Evolutionary conservation across 192 early-diverging fungal species (phyloP), one percentile per base, ranked within the genome.

Genomic region (Podila clonocystis): DNA sequence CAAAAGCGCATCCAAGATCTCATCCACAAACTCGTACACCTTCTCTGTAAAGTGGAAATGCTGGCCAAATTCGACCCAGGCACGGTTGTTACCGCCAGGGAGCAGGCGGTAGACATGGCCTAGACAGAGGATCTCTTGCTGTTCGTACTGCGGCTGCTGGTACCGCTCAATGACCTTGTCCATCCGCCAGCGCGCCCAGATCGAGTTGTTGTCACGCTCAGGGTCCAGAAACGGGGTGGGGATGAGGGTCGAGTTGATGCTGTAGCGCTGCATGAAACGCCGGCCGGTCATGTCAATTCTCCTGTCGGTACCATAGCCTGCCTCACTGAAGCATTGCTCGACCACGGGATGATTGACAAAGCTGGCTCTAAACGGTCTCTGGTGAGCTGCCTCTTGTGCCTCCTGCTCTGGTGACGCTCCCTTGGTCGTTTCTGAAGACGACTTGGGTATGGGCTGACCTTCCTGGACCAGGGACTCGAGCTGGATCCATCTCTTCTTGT

Each of bases 151-250:
- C 6, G 74, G 68, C 22, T 77, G 74, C n/a, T 70, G 74, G 48
- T 77, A 77, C 26, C 74, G 67, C 28, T 77, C 74, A 22, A 77
- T 66, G 63, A 70, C 74, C 63, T 77, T 77, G 36, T 77, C 74
- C 74, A 77, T 77, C 8, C 74, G 52, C 68, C 62, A 70, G 3
- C 74, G 58, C 3, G 74, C 63, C 74, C 74, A 77, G 48, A 77
- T 70, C 17, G 74, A 59, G n/a, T 48, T 58, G 20, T 65, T 70
- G 48, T 77, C 74, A 0, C 55, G 24, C 49, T 66, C 68, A 15
- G 74, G 74, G 36, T 77, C 74, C 11, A 77, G 29, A 28, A 66
- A 77, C 11, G 74, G 74, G 1, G 74, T 77, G 0, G 74, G 74
- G 17, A 65, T 77, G 4, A 77, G 34, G 1, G 49, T 55, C 2